Percentiles rank a stretch among this genome's conserved stretches.
Evolutionary conservation across 2,329 filamentous ascomycete genomes (phyloP).

Genomic region (Allantophomopsis lycopodina): DNA sequence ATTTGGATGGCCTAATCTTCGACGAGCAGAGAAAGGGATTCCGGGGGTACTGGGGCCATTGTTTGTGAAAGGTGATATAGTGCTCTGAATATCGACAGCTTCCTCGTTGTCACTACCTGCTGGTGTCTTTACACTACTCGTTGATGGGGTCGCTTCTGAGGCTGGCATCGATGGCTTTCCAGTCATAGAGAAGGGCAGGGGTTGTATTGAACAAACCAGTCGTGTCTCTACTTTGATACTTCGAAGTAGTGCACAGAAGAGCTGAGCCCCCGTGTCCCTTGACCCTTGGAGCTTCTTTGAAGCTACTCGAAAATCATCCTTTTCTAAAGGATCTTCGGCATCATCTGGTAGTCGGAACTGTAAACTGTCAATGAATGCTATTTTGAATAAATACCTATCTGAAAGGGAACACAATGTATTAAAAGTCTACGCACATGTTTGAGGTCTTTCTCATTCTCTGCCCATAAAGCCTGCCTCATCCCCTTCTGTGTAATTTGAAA

Average conservation of each 20-base stretch:
- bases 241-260: constrained; percentile 80
- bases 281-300: constrained; percentile 64
- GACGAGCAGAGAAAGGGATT: constrained; percentile 7
- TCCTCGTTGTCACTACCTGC: constrained; percentile 18
- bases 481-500: constrained; percentile 64
- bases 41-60: constrained; percentile 3
- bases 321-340: constrained; percentile 54
- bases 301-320: constrained; percentile 54
- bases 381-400: constrained; percentile 5
- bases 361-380: constrained; percentile 6
- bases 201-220: constrained; percentile 82
- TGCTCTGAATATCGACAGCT: constrained; percentile 4
- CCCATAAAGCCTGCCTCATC: constrained; percentile 60
- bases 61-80: constrained; percentile 4
- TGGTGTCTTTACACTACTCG: constrained; percentile 7
- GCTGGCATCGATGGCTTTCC: constrained; percentile 25
- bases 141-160: constrained; percentile 2
- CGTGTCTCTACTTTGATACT: constrained; percentile 70
- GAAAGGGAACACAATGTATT: constrained; percentile 3
- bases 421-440: constrained; percentile 31
- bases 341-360: constrained; percentile 46
- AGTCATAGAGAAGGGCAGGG: constrained; percentile 34
- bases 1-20: constrained; percentile 18
- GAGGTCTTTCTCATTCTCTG: constrained; percentile 48
- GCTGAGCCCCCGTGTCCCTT: constrained; percentile 75